Evolutionary conservation across 805 yeast genomes (phyloP), one percentile per base, ranked within the genome.

Genomic region (Teunomyces aglyptinius): DNA sequence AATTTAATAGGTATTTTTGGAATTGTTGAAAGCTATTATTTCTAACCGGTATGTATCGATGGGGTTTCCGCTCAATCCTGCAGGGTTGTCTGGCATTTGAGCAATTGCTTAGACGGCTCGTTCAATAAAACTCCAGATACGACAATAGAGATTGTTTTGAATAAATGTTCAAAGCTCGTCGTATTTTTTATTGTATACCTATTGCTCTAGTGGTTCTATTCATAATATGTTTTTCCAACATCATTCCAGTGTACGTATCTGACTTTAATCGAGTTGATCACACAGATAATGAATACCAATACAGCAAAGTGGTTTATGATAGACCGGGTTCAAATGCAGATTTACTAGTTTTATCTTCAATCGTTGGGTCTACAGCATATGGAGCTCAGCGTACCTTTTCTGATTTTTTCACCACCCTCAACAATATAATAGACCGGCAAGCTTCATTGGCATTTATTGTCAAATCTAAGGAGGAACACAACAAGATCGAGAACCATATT

Each of bases 341-440:
- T 19, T 19, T 36, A 5, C n/a, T 36, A 20, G 28, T 36, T 6
- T 15, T 15, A 2, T 28, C 45, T 13, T 27, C 49, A 11, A 47
- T 51, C 5, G 45, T 43, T 15, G 50, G 50, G 6, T 16, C 28
- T 15, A 22, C 39, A 11, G 49, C 48, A 7, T 76, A 71, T 44
- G 80, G 80, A 1, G 49, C 48, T 3, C 62, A 51, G 3, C 59
- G 72, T 27, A 41, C 52, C 0, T 64, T 75, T 41, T 40, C 44
- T 1, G 71, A 70, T 45, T 68, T 70, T 38, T 54, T 73, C 40
- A 44, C 57, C 2, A 60, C 68, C 1, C 47, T 75, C 18, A 42
- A 46, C 6, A 27, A 60, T 2, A 32, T 35, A 42, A 15, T 22
- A 31, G 16, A n/a, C 31, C 5, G 32, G 28, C 12, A 15, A 7